A percentile compares a stretch with the other conserved stretches of the same genome.
Evolutionary conservation across 371 early-diverging fungal species (phyloP).

Genomic region (Lichtheimia ornata): DNA sequence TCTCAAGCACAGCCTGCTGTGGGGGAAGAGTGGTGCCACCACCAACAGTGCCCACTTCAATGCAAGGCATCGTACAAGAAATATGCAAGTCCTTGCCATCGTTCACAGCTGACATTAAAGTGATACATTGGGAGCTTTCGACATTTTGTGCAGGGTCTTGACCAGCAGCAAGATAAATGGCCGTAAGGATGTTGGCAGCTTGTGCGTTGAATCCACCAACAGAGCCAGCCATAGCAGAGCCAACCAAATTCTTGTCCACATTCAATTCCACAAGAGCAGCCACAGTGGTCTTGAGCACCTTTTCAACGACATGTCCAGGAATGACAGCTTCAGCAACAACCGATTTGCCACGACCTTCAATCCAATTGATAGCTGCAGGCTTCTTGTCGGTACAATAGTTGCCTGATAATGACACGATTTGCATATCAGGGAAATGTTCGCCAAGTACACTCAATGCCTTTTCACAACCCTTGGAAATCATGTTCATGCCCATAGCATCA

Average conservation of each 20-base stretch:
- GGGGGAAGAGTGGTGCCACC: conserved; percentile 92
- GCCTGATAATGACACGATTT: conserved; percentile 83
- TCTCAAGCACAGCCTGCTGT: conserved; percentile 83
- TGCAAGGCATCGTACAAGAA: conserved; percentile 92
- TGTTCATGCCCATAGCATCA: conserved; percentile 99
- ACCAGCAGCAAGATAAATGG: conserved; percentile 92
- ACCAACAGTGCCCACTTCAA: conserved; percentile 95
- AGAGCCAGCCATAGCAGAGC: conserved; percentile 94
- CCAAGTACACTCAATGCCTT: conserved; percentile 64
- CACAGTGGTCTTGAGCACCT: conserved; percentile 88
- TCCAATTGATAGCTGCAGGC: conserved; percentile 96
- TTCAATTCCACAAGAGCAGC: conserved; percentile 79
- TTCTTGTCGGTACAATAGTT: conserved; percentile 99
- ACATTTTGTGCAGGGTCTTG: conserved; percentile 98
- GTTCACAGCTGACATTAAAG: conserved; percentile 89
- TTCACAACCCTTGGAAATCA: conserved; percentile 97
- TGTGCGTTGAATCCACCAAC: conserved; percentile 97
- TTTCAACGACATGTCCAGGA: conserved; percentile 75
- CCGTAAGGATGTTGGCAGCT: conserved; percentile 94
- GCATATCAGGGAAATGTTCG: conserved; percentile 73
- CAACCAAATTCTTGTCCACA: conserved; percentile 87
- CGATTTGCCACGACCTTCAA: conserved; percentile 96
- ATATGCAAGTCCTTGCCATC: conserved; percentile 81
- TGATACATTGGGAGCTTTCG: conserved; percentile 92
- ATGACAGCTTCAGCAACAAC: conserved; percentile 88